Evolutionary conservation across 257 asterid species (phyloP), one percentile per base, ranked within the genome.

Genomic region (Plantago elongata): DNA sequence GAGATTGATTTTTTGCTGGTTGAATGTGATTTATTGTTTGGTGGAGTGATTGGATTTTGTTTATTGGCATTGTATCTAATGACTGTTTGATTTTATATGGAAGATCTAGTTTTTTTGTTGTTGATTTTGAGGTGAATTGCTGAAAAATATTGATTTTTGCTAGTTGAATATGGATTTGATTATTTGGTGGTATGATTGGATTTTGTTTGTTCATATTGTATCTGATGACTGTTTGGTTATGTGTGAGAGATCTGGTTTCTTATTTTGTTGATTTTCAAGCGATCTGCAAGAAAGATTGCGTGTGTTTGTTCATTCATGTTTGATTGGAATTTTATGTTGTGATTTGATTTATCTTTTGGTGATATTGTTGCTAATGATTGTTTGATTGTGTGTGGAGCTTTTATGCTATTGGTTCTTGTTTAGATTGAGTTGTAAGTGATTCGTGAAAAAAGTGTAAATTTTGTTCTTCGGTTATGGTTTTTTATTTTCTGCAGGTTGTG

Each of bases 171-270:
- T 42, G 45, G 49, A 4, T 9, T 22, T 12, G 9, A 13, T 40
- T 17, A 57, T 22, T 43, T 50, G 40, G 17, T 51, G 57, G 34
- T 15, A 15, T n/a, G 34, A 34, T 7, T 71, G 51, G 9, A 40
- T 18, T 50, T 56, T 40, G 58, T 14, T 52, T 13, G 5, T 52
- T 22, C 3, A 10, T 9, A 0, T 51, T 63, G 59, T 34, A 34
- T 5, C 7, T 34, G 4, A 46, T 50, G 47, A 9, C 37, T 61
- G 54, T 51, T 60, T 10, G 18, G 13, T 45, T 17, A 9, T 62
- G 46, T 43, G 51, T 30, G 62, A 67, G 64, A 73, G 78, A 76
- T 73, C 76, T 66, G 40, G 65, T 57, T 49, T 61, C 52, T 48
- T 34, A 34, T 34, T 34, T 34, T 34, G 40, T 34, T 34, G 40